phyloP scores from a whole-genome alignment of 2,329 filamentous ascomycete species.

The Onygenales sp. region DNA sequence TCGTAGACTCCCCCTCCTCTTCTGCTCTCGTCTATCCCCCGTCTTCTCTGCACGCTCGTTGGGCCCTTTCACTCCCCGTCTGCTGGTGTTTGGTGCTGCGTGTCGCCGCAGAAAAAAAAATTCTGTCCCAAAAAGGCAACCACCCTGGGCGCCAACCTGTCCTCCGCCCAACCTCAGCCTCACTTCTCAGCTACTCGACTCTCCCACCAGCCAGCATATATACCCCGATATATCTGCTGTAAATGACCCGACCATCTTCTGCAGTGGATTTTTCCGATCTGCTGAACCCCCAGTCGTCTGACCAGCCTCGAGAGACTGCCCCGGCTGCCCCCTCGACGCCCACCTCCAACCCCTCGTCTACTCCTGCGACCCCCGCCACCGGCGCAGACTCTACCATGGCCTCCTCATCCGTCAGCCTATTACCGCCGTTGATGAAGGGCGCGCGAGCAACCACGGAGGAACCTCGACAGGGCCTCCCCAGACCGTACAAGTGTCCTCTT shows the following conservation, averaged over 20 bases:
- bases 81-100: too few species aligned
- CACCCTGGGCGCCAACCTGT: not conserved
- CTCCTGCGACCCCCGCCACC: conserved; percentile 17
- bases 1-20: too few species aligned
- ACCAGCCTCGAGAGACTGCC: conserved; percentile 8
- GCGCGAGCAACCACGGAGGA: conserved; percentile 51
- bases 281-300: conserved; percentile 51
- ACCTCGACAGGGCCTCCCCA: conserved; percentile 67
- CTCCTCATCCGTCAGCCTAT: conserved; percentile 31
- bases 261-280: conserved; percentile 68
- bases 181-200: conserved; percentile 7
- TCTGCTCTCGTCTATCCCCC: too few species aligned
- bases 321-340: conserved; percentile 11
- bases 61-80: too few species aligned
- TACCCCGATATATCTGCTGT: conserved; percentile 25
- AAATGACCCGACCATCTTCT: conserved; percentile 67
- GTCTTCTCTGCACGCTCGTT: too few species aligned
- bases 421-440: conserved; percentile 36
- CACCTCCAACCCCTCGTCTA: conserved; percentile 11
- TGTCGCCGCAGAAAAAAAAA: too few species aligned
- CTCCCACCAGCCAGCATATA: conserved; percentile 9
- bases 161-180: not conserved
- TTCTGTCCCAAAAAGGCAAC: not conserved
- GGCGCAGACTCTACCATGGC: conserved; percentile 30
- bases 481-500: conserved; percentile 95